Base-by-base conservation (phyloP, 768 basidiomycete genomes). In the Termitomyces sp. region DNA sequence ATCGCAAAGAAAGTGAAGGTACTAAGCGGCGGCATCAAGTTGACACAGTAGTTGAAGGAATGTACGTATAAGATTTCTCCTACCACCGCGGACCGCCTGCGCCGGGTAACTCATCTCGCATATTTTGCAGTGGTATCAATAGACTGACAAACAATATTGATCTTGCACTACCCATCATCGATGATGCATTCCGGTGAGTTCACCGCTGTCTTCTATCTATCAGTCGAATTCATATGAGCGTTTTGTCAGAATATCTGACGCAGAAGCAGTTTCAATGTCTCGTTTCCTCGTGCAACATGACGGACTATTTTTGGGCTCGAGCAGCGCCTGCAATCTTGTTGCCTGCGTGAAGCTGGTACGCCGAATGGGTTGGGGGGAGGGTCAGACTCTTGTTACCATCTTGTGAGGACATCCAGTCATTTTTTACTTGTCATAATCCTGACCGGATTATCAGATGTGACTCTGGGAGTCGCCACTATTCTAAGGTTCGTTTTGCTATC, bases 251-350 rank as follows among this genome's bases (percentile, higher is more conserved):
- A 85, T 98, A 68, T 88, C 90, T 2, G 97, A 98, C 63, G 86
- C 81, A 2, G 96, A 99, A 72, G 96, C 96, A 0, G 92, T 98
- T 47, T 85, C 90, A 8, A 98, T 98, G 96, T 90, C 94, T 1
- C 86, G 95, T 10, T 94, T 94, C 68, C 81, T 99, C 20, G 93
- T 97, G 4, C 76, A 87, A 50, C 77, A 91, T 55, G 96, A 98
- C 62, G 97, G 97, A 0, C 76, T 99, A 27, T 98, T 95, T 74
- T 77, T 98, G 29, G 97, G 97, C 14, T 98, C 95, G 0, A 96
- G 93, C 59, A 95, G 92, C 65, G 96, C 97, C 0, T 95, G 94
- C 68, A 99, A 98, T 67, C 79, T 99, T 39, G 83, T 97, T n/a
- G 91, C 96, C 1, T 93, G 91, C 63, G 80, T 97, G 46, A 87